These are phyloP conservation scores for Mycena pura DNA, from an alignment of 768 basidiomycete genomes.

Conservation along the genomic window DNA sequence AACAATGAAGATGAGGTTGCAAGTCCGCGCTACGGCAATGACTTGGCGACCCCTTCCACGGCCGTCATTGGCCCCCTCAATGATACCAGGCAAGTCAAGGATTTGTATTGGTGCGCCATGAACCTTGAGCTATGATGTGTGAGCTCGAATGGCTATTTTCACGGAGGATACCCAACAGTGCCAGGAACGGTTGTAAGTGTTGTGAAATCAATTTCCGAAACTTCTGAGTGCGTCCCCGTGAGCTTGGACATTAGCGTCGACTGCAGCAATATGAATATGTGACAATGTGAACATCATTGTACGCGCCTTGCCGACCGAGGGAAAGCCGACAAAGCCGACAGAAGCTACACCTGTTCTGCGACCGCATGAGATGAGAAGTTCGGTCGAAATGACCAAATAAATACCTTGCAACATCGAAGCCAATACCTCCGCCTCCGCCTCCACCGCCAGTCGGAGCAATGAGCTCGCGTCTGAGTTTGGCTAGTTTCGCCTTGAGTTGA, in stretches of 20 bases:
- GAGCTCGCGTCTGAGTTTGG: constrained; percentile 94
- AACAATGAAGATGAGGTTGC: constrained; percentile 98
- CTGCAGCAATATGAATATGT: constrained; percentile 44
- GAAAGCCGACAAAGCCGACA: constrained; percentile 91
- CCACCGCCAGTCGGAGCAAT: constrained; percentile 78
- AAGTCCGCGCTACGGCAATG: constrained; percentile 94
- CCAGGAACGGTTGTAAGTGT: constrained; percentile 95
- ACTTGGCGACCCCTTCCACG: constrained; percentile 96
- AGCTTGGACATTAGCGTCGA: constrained; percentile 95
- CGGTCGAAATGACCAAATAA: neutral
- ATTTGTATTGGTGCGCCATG: constrained; percentile 98
- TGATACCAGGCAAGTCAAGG: constrained; percentile 94
- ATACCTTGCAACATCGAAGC: constrained; percentile 92
- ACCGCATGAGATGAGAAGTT: constrained; percentile 8
- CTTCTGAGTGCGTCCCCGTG: constrained; percentile 96
- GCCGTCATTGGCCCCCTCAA: constrained; percentile 97
- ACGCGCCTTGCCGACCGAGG: constrained; percentile 90
- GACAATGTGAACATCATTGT: neutral
- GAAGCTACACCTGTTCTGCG: constrained; percentile 92
- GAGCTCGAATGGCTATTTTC: neutral
- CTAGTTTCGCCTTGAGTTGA: constrained; percentile 97
- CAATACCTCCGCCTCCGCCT: constrained; percentile 89
- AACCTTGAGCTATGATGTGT: constrained; percentile 62
- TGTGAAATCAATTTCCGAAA: constrained; percentile 97
- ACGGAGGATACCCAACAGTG: constrained; percentile 46